phyloP scores from a whole-genome alignment of 1,139 yeast genomes.

The Keqinozyma sinolaborantium region DNA sequence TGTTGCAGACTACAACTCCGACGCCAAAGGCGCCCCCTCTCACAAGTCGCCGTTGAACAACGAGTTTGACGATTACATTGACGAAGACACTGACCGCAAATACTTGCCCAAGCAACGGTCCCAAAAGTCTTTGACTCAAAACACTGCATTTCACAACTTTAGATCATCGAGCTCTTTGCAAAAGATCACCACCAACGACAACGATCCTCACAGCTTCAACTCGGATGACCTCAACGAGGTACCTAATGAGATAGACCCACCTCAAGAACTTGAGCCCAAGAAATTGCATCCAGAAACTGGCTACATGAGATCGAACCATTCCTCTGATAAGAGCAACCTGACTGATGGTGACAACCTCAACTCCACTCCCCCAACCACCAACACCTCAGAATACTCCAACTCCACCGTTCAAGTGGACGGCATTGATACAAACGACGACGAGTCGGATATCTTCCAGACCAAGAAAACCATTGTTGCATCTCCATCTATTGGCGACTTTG shows the following conservation, averaged over 20 bases:
- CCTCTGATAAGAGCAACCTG: slow-evolving; percentile 16
- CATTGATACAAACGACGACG: slow-evolving; percentile 5
- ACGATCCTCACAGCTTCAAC: background rate
- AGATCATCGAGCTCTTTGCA: slow-evolving; percentile 11
- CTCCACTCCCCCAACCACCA: slow-evolving; percentile 22
- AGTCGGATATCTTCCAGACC: background rate
- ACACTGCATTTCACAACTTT: slow-evolving; percentile 42
- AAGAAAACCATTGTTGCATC: background rate
- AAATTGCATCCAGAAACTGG: background rate
- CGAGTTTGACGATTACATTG: slow-evolving; percentile 6
- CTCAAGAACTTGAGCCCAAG: background rate
- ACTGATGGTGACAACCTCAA: slow-evolving; percentile 12
- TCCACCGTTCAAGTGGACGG: slow-evolving; percentile 1
- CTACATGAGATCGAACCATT: slow-evolving; percentile 9
- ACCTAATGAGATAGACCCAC: background rate
- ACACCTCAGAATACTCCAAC: slow-evolving; percentile 11
- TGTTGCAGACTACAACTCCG: slow-evolving; percentile 8
- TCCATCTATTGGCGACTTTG: background rate
- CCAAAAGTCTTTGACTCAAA: slow-evolving; percentile 31
- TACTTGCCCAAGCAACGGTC: slow-evolving; percentile 14
- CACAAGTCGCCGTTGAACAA: slow-evolving; percentile 8
- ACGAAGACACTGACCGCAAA: slow-evolving; percentile 14
- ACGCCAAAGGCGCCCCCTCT: slow-evolving; percentile 6
- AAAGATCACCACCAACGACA: background rate
- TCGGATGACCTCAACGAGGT: background rate